A percentile compares a stretch with the other conserved stretches of the same genome.
Evolutionary conservation across 2,329 filamentous ascomycete species (phyloP).

Genomic region (Botrytis sinoallii): DNA sequence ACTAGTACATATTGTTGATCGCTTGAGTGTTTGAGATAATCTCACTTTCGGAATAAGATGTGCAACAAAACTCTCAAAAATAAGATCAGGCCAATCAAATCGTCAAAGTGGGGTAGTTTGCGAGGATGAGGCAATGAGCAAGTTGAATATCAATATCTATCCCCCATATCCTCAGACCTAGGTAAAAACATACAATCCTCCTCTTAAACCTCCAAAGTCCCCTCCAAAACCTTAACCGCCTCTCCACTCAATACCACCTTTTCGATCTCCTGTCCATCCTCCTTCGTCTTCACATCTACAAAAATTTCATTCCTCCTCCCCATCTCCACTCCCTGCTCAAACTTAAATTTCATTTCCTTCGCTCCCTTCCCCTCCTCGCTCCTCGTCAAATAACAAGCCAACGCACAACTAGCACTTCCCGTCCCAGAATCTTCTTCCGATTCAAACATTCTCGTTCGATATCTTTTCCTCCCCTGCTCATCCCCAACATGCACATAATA

Average conservation of each 20-base stretch:
- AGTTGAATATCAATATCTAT: not conserved
- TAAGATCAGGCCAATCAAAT: not conserved
- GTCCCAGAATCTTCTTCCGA: constrained; percentile 58
- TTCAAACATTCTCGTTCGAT: constrained; percentile 57
- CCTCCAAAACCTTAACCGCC: constrained; percentile 31
- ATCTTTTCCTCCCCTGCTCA: constrained; percentile 31
- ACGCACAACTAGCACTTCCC: constrained; percentile 58
- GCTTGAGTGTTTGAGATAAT: not conserved
- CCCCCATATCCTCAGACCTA: not conserved
- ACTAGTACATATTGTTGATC: not conserved
- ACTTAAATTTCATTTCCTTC: constrained; percentile 43
- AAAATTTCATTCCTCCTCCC: constrained; percentile 40
- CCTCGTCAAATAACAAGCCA: constrained; percentile 53
- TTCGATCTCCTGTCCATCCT: constrained; percentile 21
- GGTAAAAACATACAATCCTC: too few relatives aligned
- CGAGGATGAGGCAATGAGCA: not conserved
- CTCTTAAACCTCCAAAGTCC: constrained; percentile 22
- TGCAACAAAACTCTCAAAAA: not conserved
- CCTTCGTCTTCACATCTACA: constrained; percentile 26
- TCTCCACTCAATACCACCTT: constrained; percentile 28
- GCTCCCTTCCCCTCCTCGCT: constrained; percentile 39
- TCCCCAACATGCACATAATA: constrained; percentile 35
- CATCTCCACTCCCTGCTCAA: constrained; percentile 68
- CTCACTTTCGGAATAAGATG: not conserved
- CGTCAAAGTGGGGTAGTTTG: not conserved